Evolutionary conservation across 1,139 yeast genomes (phyloP), one percentile per base, ranked within the genome.

Genomic region (Candida mesenterica): DNA sequence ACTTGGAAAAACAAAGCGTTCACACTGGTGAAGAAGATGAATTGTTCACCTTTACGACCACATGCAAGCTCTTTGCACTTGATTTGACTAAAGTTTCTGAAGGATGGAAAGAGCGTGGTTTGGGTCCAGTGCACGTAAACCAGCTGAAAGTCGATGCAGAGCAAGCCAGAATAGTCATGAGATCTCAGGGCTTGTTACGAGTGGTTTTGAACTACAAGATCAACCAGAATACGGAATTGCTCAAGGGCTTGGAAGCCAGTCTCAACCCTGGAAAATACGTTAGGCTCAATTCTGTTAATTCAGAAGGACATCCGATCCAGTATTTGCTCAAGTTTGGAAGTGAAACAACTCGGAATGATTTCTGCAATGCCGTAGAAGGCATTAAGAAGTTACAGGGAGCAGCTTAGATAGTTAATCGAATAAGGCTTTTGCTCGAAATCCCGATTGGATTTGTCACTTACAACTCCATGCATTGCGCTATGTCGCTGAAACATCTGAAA

Each of bases 101-200:
- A 18, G 97, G 96, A 2, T 94, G 99, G 98, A 92, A 86, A 57
- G 98, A 94, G 59, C 77, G 95, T 50, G 99, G 98, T 13, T 72
- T 84, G 27, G 99, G 99, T 1, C 75, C 80, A 4, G 63, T 94
- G 13, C 96, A 87, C 57, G 75, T 94, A 26, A 92, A 92, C 58
- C 75, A 75, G 42, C 61, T 69, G n/a, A 51, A 56, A 16, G 50
- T 50, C 3, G 63, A 64, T 31, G 53, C 61, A 4, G 45, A 49
- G 16, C 53, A 60, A 33, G 60, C 62, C 34, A 54, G 97, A 47
- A 58, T 92, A 18, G 84, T 92, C 4, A 90, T 94, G 97, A 78
- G 99, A 55, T 82, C 96, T 3, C 87, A 85, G 44, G 96, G 96
- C 2, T 75, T 88, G 23, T 70, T 88, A 43, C 77, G 90, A 45